Evolutionary conservation across 2,329 filamentous ascomycete genomes (phyloP).

Genomic region (Trichoderma breve): DNA sequence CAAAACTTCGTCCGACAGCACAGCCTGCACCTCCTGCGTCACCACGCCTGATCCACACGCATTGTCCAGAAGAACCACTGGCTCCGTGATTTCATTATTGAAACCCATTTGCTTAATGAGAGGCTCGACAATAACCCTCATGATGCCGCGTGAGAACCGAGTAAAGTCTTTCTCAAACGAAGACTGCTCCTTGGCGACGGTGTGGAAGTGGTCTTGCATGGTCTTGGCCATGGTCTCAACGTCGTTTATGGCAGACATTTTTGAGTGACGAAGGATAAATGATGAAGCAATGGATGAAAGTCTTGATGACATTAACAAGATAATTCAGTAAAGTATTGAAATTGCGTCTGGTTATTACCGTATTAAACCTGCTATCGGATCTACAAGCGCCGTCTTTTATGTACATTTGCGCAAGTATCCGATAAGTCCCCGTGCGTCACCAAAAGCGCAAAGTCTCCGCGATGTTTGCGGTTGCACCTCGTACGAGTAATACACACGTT

Average conservation of each 20-base stretch:
- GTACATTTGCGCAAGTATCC: slow-evolving; percentile 26
- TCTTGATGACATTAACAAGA: not conserved
- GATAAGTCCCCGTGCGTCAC: slow-evolving; percentile 26
- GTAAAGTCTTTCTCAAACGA: slow-evolving; percentile 18
- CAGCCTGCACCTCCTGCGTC: slow-evolving; percentile 43
- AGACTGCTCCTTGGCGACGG: not conserved
- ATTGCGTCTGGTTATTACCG: not conserved
- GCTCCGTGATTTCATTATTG: slow-evolving; percentile 22
- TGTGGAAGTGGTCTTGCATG: slow-evolving; percentile 19
- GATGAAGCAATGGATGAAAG: not conserved
- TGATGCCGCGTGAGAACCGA: slow-evolving; percentile 21
- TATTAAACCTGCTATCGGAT: not conserved
- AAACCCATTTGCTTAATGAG: slow-evolving; percentile 31
- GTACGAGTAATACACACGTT: not conserved
- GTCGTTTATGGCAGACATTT: slow-evolving; percentile 9
- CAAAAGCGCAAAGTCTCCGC: not conserved
- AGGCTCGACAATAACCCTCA: slow-evolving; percentile 24
- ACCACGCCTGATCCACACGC: slow-evolving; percentile 54
- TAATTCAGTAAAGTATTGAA: not conserved
- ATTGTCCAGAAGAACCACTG: slow-evolving; percentile 48
- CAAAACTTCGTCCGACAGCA: slow-evolving; percentile 39
- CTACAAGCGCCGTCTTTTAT: not conserved
- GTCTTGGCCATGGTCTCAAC: slow-evolving; percentile 8
- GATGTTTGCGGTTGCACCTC: not conserved
- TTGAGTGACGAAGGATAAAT: not conserved